phyloP scores from a whole-genome alignment of 2,329 filamentous ascomycete genomes.

The Botrytis squamosa region DNA sequence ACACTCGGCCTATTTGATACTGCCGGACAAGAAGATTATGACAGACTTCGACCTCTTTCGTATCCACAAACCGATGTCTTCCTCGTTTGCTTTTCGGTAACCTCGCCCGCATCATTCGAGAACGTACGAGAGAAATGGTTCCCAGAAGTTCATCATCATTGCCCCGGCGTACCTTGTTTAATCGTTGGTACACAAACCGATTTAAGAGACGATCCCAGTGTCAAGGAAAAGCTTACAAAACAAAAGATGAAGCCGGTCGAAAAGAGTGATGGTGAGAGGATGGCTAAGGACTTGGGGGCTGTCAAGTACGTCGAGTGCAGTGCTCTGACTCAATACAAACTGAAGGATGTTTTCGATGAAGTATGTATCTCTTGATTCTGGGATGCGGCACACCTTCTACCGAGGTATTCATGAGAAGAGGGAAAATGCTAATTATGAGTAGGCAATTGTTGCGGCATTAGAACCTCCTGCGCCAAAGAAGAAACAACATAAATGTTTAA shows the following conservation, averaged over 20 bases:
- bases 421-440: slow-evolving; percentile 50
- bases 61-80: slow-evolving; percentile 99
- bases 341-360: slow-evolving; percentile 99
- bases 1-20: slow-evolving; percentile 98
- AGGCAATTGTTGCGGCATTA: slow-evolving; percentile 94
- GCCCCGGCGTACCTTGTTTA: slow-evolving; percentile 93
- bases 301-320: slow-evolving; percentile 99
- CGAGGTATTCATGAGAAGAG: slow-evolving; percentile 61
- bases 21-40: slow-evolving; percentile 98
- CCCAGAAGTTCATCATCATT: slow-evolving; percentile 97
- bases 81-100: slow-evolving; percentile 98
- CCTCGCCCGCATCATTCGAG: slow-evolving; percentile 94
- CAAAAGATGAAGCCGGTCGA: slow-evolving; percentile 94
- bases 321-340: slow-evolving; percentile 94
- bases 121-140: slow-evolving; percentile 99
- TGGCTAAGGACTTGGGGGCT: slow-evolving; percentile 96
- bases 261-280: slow-evolving; percentile 89
- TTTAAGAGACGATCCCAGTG: slow-evolving; percentile 82
- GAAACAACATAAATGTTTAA: slow-evolving; percentile 65
- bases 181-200: slow-evolving; percentile 98
- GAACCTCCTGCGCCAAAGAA: slow-evolving; percentile 85
- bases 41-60: slow-evolving; percentile 90
- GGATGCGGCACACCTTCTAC: not conserved
- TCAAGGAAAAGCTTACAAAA: slow-evolving; percentile 87
- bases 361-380: slow-evolving; percentile 49